Base-by-base conservation (phyloP, 2,329 filamentous ascomycete genomes). In the Aspergillus sp. region DNA sequence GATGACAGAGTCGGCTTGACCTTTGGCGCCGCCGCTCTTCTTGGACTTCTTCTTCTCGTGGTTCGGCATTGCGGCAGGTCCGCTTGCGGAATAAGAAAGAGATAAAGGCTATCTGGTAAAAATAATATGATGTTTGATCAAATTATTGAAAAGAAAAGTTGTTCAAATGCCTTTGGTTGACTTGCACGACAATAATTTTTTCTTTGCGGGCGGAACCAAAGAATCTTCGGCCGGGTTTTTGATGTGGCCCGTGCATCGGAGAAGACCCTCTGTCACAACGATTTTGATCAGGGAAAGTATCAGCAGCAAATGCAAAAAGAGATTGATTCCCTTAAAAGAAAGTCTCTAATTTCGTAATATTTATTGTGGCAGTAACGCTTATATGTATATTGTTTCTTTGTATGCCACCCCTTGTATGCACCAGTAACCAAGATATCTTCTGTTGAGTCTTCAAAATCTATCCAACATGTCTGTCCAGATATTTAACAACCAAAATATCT, bases 401-500 rank as follows among this genome's bases (percentile, higher is more conserved):
- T 19, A 19, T 19, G 19, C 19, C 19, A 19, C 19, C 19, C 19
- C 19, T 19, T 19, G 19, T 19, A 19, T 19, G 19, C 19, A 19
- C 19, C 4, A 19, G 19, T 19, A 19, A 19, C 19, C 19, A 19
- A 19, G 19, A 19, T 19, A 4, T 19, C 19, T 19, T 19, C 19
- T 19, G 19, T 19, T 19, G 19, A 19, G 19, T 19, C 19, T 19
- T 19, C 19, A 19, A 19, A 19, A 19, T 2, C 19, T 19, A 19
- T 19, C 19, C 19, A 19, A 19, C 4, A 19, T 19, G 19, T 4
- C 19, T 19, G 19, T 19, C 19, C 19, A 19, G 19, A 42, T 37
- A 19, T 43, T 55, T 52, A 95, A 67, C 90, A 95, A n/a, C 90
- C 83, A 64, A 95, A 85, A 67, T 96, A 97, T 59, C 83, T 82